A percentile compares a stretch with the other conserved stretches of the same genome.
These are phyloP conservation scores for Lepiota venenata DNA, from an alignment of 768 basidiomycete genomes.

Conservation along the genomic window DNA sequence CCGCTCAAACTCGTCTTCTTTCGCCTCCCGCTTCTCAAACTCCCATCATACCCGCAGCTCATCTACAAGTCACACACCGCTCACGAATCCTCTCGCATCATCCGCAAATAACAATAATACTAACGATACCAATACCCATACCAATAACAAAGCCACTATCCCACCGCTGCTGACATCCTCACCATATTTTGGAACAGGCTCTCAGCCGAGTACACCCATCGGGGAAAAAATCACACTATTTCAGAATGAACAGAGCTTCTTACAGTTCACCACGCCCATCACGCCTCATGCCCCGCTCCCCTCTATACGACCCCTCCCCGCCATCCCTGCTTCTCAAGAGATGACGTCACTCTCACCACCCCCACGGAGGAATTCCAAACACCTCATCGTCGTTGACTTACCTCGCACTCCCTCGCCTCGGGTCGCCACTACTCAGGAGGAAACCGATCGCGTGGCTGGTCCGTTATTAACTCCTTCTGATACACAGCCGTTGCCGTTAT, in stretches of 20 bases:
- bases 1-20: conserved; percentile 17
- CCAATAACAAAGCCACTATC: conserved; percentile 7
- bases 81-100: background rate
- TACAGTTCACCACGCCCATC: conserved; percentile 49
- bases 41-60: conserved; percentile 8
- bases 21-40: conserved; percentile 8
- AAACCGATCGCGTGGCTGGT: conserved; percentile 3
- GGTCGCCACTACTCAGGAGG: conserved; percentile 5
- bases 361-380: conserved; percentile 56
- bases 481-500: conserved; percentile 32
- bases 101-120: background rate
- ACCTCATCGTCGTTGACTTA: conserved; percentile 33
- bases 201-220: conserved; percentile 49
- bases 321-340: conserved; percentile 19
- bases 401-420: conserved; percentile 1
- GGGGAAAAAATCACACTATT: conserved; percentile 57
- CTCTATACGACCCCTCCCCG: conserved; percentile 16
- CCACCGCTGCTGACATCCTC: conserved; percentile 12
- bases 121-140: conserved; percentile 15
- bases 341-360: conserved; percentile 54
- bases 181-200: conserved; percentile 11
- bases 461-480: background rate
- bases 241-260: conserved; percentile 58
- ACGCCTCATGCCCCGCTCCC: conserved; percentile 34
- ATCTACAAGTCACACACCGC: background rate